phyloP scores from a whole-genome alignment of 345 rosid species.

The Dovyalis caffra region DNA sequence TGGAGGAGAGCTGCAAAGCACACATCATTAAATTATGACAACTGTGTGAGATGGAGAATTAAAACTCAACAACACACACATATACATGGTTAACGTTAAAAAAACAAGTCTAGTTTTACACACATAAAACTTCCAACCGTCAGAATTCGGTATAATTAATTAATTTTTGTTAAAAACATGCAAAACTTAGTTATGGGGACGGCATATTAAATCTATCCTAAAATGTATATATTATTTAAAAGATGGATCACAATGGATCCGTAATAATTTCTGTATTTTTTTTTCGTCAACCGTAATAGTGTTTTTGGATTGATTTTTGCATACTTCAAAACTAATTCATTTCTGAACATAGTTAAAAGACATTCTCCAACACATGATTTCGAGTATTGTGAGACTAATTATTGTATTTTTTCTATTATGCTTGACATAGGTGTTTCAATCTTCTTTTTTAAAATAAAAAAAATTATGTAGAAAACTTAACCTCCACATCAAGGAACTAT shows the following conservation, averaged over 20 bases:
- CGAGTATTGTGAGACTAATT: too few relatives aligned
- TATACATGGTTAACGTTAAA: background rate
- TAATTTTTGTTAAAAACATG: background rate
- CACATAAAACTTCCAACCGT: background rate
- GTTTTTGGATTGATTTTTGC: too few relatives aligned
- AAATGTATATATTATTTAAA: background rate
- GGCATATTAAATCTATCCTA: background rate
- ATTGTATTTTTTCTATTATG: too few relatives aligned
- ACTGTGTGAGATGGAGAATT: background rate
- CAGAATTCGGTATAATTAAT: too few relatives aligned
- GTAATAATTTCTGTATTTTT: too few relatives aligned
- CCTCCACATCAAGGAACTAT: background rate
- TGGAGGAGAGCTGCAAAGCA: background rate
- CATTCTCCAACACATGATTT: too few relatives aligned
- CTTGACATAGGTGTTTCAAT: background rate
- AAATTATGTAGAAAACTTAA: background rate
- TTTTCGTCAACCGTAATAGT: too few relatives aligned
- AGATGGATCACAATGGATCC: background rate
- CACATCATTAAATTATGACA: too few relatives aligned
- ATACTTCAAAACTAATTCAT: too few relatives aligned
- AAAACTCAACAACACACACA: background rate
- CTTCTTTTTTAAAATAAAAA: too few relatives aligned
- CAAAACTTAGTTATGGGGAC: too few relatives aligned
- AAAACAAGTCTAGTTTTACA: background rate
- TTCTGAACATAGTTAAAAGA: too few relatives aligned